Evolutionary conservation across 306 rosid species (phyloP).

Genomic region (Hippophae gyantsensis): DNA sequence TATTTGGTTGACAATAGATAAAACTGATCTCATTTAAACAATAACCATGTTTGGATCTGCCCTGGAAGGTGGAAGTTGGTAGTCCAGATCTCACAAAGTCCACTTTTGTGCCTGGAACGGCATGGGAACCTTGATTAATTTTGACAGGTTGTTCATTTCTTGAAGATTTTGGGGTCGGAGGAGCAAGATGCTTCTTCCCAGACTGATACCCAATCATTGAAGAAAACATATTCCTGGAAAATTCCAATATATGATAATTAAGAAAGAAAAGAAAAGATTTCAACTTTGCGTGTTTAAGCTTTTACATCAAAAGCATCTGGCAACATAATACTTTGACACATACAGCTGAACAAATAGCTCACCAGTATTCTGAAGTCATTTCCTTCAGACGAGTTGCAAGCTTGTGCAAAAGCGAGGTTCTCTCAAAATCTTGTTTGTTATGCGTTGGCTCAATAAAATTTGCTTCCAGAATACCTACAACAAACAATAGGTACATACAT

Average conservation of each 20-base stretch:
- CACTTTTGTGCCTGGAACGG: conserved; percentile 16
- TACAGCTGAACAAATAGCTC: conserved; percentile 4
- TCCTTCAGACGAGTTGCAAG: conserved; percentile 77
- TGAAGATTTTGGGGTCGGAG: conserved; percentile 8
- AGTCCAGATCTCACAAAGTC: conserved; percentile 22
- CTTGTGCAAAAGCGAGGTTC: conserved; percentile 75
- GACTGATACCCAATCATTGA: conserved; percentile 54
- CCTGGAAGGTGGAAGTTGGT: conserved; percentile 14
- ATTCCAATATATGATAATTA: conserved; percentile 4
- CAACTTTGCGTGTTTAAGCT: not conserved
- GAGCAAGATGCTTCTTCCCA: conserved; percentile 20
- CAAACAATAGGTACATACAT: not conserved
- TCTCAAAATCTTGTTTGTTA: conserved; percentile 95
- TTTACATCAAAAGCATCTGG: too few relatives aligned
- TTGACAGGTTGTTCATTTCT: conserved; percentile 22
- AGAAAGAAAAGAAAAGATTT: not conserved
- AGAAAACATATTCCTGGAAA: conserved; percentile 70
- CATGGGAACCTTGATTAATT: conserved; percentile 12
- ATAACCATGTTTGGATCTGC: conserved; percentile 37
- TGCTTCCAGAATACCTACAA: conserved; percentile 72
- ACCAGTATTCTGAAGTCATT: conserved; percentile 94
- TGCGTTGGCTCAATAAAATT: conserved; percentile 83
- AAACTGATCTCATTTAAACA: conserved; percentile 12
- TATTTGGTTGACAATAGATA: not conserved
- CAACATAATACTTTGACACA: not conserved